Evolutionary conservation across 169 alveolate genomes (phyloP).

Genomic region (Hepatocystis sp.): DNA sequence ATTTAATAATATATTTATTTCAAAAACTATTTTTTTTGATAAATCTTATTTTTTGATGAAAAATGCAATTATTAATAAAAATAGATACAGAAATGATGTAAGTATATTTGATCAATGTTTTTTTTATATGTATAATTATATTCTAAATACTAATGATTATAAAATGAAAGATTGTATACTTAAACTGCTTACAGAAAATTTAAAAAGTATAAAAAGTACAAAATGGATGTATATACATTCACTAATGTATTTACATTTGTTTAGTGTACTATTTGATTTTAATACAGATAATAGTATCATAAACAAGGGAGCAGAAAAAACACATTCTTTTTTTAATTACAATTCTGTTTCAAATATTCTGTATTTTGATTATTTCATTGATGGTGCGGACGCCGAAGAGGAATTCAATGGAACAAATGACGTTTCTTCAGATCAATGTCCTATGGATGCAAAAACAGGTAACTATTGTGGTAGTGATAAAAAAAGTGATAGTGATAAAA

Average conservation of each 20-base stretch:
- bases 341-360: constrained; percentile 34
- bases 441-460: background rate
- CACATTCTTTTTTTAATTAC: constrained; percentile 29
- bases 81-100: constrained; percentile 7
- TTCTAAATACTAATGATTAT: constrained; percentile 20
- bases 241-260: constrained; percentile 59
- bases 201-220: constrained; percentile 17
- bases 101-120: constrained; percentile 40
- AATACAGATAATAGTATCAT: background rate
- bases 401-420: background rate
- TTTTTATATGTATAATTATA: constrained; percentile 63
- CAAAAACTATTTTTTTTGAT: constrained; percentile 18
- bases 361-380: constrained; percentile 50
- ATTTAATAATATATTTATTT: constrained; percentile 56
- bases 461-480: background rate
- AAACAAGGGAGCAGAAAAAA: constrained; percentile 5
- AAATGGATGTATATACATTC: constrained; percentile 51
- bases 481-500: background rate
- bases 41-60: constrained; percentile 32
- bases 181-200: constrained; percentile 43
- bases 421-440: no score
- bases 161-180: constrained; percentile 55
- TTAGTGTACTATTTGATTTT: constrained; percentile 17
- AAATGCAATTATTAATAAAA: constrained; percentile 21
- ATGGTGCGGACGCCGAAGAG: background rate